A percentile compares a stretch with the other conserved stretches of the same genome.
Conservation (phyloP, 805 yeast genomes). For the Candida namnaoensis region DNA sequence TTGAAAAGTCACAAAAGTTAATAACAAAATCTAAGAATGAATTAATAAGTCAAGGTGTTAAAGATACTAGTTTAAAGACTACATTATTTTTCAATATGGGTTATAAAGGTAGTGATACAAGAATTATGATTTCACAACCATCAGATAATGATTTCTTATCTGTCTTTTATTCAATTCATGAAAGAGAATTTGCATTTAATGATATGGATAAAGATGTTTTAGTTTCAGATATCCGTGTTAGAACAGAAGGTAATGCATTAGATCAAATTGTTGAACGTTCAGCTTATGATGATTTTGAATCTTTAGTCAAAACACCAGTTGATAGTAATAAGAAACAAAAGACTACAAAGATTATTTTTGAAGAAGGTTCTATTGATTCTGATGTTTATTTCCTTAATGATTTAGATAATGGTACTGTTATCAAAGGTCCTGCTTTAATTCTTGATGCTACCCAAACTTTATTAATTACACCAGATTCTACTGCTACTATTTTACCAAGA, state of each 20-base stretch:
- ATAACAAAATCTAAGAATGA: not conserved
- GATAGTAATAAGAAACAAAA: slow-evolving; percentile 15
- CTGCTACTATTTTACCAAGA: slow-evolving; percentile 25
- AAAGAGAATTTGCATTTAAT: slow-evolving; percentile 27
- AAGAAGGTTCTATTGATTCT: slow-evolving; percentile 22
- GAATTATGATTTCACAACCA: slow-evolving; percentile 22
- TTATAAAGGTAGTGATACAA: slow-evolving; percentile 38
- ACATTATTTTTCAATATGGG: slow-evolving; percentile 31
- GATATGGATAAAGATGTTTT: slow-evolving; percentile 24
- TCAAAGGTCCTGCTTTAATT: slow-evolving; percentile 31
- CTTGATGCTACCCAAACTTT: slow-evolving; percentile 31
- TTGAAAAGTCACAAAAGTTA: slow-evolving; percentile 1
- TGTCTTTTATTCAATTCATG: slow-evolving; percentile 21
- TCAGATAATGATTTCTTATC: slow-evolving; percentile 15
- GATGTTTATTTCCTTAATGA: slow-evolving; percentile 20
- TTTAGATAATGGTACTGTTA: slow-evolving; percentile 19
- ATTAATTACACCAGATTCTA: slow-evolving; percentile 26
- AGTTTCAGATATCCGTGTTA: slow-evolving; percentile 25
- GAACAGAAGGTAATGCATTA: slow-evolving; percentile 21
- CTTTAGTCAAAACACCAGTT: slow-evolving; percentile 13
- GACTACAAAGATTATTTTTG: slow-evolving; percentile 26
- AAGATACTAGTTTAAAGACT: slow-evolving; percentile 14
- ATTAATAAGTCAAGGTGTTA: slow-evolving; percentile 16
- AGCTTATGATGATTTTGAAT: slow-evolving; percentile 13
- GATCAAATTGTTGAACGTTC: slow-evolving; percentile 10